Evolutionary conservation across 1,139 yeast species (phyloP).

Genomic region (Pichia terricola): DNA sequence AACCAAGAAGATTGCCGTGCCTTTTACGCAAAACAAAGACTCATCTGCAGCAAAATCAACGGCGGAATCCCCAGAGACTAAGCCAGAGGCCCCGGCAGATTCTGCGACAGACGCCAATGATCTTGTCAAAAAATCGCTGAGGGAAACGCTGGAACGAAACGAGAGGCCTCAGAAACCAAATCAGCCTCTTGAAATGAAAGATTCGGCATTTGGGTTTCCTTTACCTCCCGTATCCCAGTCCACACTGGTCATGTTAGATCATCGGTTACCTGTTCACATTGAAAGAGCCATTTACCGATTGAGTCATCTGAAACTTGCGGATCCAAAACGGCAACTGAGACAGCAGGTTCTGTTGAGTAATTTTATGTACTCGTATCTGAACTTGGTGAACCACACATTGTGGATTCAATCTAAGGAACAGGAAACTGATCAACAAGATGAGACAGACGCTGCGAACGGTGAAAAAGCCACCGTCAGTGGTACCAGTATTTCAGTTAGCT

Average conservation of each 20-base stretch:
- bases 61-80: too few species aligned
- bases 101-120: constrained; percentile 6
- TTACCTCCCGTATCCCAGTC: constrained; percentile 71
- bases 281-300: constrained; percentile 91
- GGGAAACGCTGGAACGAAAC: constrained; percentile 21
- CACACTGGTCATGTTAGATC: constrained; percentile 69
- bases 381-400: constrained; percentile 81
- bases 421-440: constrained; percentile 8
- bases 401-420: constrained; percentile 49
- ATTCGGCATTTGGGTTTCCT: constrained; percentile 80
- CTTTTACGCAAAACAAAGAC: too few species aligned
- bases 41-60: too few species aligned
- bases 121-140: constrained; percentile 19
- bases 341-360: constrained; percentile 90
- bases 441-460: not conserved
- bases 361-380: constrained; percentile 95
- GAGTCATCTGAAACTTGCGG: constrained; percentile 86
- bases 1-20: too few species aligned
- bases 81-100: too few species aligned
- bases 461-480: not conserved
- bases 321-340: constrained; percentile 79
- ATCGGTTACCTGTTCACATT: constrained; percentile 86
- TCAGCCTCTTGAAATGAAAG: constrained; percentile 69
- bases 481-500: not conserved
- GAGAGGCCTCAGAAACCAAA: constrained; percentile 33